Base-by-base conservation (phyloP, 768 basidiomycete species). In the Glaciozyma antarctica region DNA sequence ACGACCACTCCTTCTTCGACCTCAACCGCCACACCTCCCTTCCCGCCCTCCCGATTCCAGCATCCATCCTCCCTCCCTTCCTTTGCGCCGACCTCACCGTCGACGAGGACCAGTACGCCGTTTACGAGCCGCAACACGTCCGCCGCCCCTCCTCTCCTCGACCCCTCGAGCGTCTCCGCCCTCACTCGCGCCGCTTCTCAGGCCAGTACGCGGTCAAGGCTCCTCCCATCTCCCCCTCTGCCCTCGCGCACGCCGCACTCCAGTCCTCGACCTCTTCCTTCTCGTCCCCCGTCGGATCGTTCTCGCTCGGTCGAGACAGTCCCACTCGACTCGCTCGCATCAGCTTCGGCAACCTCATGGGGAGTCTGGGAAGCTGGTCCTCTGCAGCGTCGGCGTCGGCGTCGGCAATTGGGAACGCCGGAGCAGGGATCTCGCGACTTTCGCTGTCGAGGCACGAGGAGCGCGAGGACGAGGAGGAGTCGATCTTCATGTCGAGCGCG, bases 1-100 rank as follows among this genome's bases (percentile, higher is more conserved):
- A 67, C 22, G 70, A 71, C 52, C 52, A 53, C 49, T 44, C 59
- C 5, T 71, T 71, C 64, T 71, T 71, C 48, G 66, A 66, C 30
- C 62, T 65, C 70, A 63, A 67, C 61, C 67, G 67, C 60, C 70
- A 71, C 70, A 61, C 63, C 58, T 71, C 70, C 34, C 67, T 71
- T 10, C 67, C 70, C 16, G 56, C 70, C 1, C 70, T 66, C 1
- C 70, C 67, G 2, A 61, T 68, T 58, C 51, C 61, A 45, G 59
- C 60, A 21, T 55, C 63, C 47, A 62, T 65, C 59, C 64, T 71
- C 32, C 69, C 66, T 43, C 66, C 70, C 0, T 65, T 71, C 66
- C 64, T 71, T 30, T 41, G 62, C 13, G 63, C 67, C 28, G 63
- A 60, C 28, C 67, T 71, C 60, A 65, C 65, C 28, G 49, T 68